Evolutionary conservation across 495 filamentous ascomycete species (phyloP).

Genomic region (Penicillium samsonianum): DNA sequence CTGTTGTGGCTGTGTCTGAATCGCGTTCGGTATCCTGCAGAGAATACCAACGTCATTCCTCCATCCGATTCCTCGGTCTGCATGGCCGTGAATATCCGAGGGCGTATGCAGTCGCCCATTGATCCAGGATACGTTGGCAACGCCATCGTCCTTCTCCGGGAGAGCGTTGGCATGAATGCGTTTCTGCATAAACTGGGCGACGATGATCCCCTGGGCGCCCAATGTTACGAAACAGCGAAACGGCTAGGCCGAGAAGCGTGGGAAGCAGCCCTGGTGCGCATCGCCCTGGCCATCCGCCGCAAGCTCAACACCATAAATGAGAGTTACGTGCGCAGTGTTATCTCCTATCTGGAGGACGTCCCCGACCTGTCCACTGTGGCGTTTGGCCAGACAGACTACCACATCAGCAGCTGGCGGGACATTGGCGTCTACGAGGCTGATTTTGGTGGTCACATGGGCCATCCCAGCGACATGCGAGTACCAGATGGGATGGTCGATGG

Average conservation of each 20-base stretch:
- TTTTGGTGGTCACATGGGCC: conserved; percentile 1
- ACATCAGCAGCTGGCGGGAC: conserved; percentile 3
- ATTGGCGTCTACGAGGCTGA: conserved; percentile 2
- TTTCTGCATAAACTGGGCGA: conserved; percentile 1
- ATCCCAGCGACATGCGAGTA: conserved; percentile 4
- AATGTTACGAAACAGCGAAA: conserved; percentile 4
- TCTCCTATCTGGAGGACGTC: conserved; percentile 2
- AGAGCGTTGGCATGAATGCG: neutral
- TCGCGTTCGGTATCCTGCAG: conserved; percentile 1
- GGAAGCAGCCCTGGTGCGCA: conserved; percentile 3
- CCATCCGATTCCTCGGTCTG: conserved; percentile 2
- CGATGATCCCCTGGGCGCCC: neutral
- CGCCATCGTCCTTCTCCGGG: conserved; percentile 3
- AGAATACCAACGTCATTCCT: neutral
- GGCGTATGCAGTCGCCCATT: conserved; percentile 1
- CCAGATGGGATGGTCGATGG: conserved; percentile 1
- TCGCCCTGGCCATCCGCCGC: conserved; percentile 1
- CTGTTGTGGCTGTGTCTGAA: conserved; percentile 4
- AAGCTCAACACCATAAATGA: conserved; percentile 2
- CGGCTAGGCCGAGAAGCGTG: conserved; percentile 1
- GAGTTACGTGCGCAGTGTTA: conserved; percentile 1
- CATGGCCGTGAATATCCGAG: conserved; percentile 4
- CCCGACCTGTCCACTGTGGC: neutral
- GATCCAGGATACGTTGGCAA: conserved; percentile 4
- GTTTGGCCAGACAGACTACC: conserved; percentile 4